Base-by-base conservation (phyloP, 441 rosid genomes). In the Hura crepitans region DNA sequence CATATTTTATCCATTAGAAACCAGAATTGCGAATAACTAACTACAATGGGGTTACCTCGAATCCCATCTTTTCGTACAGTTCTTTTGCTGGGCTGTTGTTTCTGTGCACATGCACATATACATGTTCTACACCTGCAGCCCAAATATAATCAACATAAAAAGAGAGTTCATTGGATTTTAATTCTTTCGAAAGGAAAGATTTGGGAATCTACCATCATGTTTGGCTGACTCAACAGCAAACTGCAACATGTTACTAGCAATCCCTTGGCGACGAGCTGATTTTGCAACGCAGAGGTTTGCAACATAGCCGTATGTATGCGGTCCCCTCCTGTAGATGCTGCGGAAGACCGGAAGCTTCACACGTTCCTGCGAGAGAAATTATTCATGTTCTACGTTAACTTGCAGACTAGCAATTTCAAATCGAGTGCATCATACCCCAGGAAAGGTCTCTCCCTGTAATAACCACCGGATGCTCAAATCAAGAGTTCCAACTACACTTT, bases 401-500 rank as follows among this genome's bases (percentile, higher is more conserved):
- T 30, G 60, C 13, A 33, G 63, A 58, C 11, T n/a, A 56, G 76
- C 51, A 49, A 51, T 25, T 54, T 53, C 49, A 55, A 64, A 27
- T 18, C 42, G 35, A 65, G 67, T 15, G 49, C 28, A 66, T 20
- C 1, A 12, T 81, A 90, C 97, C 97, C 91, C 96, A 7, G 97
- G 98, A 79, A 86, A 87, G 53, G 85, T 89, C 83, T 90, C 97
- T 71, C 94, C 97, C 18, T 80, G 88, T 75, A 85, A 68, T 73
- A 89, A 82, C 79, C 78, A 74, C 6, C 82, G 82, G 57, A 93
- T 72, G 78, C 89, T 87, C 79, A 87, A 79, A 81, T 90, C 96
- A 56, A 93, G 98, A 49, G 98, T 93, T 73, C 93, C 98, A 46
- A 87, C 97, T 14, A 90, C 88, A 81, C 97, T 87, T 83, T 87